Percentiles rank a stretch among this genome's conserved stretches.
phyloP scores from a whole-genome alignment of 495 filamentous ascomycete genomes.

The Penicillium cinerascens region DNA sequence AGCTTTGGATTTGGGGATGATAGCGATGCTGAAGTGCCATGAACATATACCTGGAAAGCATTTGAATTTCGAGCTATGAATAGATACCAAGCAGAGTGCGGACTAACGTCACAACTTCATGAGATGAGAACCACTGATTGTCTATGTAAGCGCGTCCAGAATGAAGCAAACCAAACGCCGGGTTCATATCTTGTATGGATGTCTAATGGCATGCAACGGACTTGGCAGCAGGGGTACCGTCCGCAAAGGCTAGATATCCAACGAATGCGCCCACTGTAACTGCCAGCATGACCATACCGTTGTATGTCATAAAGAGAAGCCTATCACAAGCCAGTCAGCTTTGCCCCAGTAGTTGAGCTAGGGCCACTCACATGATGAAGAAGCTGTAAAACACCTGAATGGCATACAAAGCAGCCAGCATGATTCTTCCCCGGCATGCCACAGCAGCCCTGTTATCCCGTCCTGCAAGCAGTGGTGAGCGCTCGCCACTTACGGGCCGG shows the following conservation, averaged over 20 bases:
- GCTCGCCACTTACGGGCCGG: constrained; percentile 41
- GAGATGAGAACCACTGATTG: neutral
- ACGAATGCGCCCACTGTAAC: constrained; percentile 86
- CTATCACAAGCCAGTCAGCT: constrained; percentile 39
- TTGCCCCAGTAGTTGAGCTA: neutral
- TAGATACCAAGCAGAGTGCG: neutral
- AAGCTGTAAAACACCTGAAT: constrained; percentile 98
- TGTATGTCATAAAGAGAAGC: constrained; percentile 99
- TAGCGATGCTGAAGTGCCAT: constrained; percentile 55
- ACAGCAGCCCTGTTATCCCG: constrained; percentile 43
- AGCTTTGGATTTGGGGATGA: constrained; percentile 79
- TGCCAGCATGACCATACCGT: constrained; percentile 92
- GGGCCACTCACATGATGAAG: constrained; percentile 88
- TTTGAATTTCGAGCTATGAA: neutral
- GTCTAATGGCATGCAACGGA: constrained; percentile 82
- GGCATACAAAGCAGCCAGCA: constrained; percentile 82
- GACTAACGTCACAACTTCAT: neutral
- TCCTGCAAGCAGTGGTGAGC: constrained; percentile 72
- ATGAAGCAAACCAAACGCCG: neutral
- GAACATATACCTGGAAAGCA: constrained; percentile 3
- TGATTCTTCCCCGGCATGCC: constrained; percentile 60
- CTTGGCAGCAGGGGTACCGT: constrained; percentile 65
- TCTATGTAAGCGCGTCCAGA: no score
- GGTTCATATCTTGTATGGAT: neutral
- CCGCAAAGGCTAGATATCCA: constrained; percentile 81